Evolutionary conservation across 1,284 basidiomycete species (phyloP).

Genomic region (Ustilago hordei): DNA sequence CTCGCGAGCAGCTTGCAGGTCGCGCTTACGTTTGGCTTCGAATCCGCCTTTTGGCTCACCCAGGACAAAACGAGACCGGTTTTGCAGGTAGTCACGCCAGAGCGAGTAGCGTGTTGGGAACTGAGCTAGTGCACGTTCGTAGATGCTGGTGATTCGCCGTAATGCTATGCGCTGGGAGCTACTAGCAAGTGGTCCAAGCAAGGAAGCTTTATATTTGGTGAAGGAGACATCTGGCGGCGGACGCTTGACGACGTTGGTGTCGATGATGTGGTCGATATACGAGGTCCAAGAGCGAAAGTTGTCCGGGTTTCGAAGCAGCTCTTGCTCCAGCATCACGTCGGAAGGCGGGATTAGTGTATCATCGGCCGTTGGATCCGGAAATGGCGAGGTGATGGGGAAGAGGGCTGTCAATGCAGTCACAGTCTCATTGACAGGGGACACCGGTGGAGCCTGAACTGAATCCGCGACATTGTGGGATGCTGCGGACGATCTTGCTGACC

Average conservation of each 20-base stretch:
- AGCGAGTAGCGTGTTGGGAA: constrained; percentile 92
- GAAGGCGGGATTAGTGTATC: constrained; percentile 79
- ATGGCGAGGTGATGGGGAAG: constrained; percentile 86
- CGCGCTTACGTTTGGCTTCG: constrained; percentile 68
- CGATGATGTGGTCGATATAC: constrained; percentile 83
- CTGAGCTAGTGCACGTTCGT: constrained; percentile 88
- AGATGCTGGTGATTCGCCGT: constrained; percentile 87
- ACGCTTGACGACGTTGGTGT: constrained; percentile 73
- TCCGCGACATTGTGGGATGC: constrained; percentile 10
- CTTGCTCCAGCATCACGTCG: constrained; percentile 91
- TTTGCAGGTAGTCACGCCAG: constrained; percentile 91
- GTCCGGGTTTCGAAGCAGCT: constrained; percentile 89
- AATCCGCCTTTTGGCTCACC: constrained; percentile 75
- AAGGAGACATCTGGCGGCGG: constrained; percentile 67
- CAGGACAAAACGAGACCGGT: constrained; percentile 86
- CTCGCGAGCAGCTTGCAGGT: constrained; percentile 70
- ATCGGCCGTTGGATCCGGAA: constrained; percentile 83
- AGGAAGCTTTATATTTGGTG: constrained; percentile 70
- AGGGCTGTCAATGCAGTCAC: constrained; percentile 31
- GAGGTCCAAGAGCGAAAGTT: constrained; percentile 93
- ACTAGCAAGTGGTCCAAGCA: constrained; percentile 76
- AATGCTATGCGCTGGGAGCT: constrained; percentile 80
- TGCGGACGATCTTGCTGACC: constrained; percentile 14
- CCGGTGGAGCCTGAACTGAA: background rate
- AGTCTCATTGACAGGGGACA: constrained; percentile 23